phyloP scores from a whole-genome alignment of 73 alveolate genomes.

The Paramecium tetraurelia region DNA sequence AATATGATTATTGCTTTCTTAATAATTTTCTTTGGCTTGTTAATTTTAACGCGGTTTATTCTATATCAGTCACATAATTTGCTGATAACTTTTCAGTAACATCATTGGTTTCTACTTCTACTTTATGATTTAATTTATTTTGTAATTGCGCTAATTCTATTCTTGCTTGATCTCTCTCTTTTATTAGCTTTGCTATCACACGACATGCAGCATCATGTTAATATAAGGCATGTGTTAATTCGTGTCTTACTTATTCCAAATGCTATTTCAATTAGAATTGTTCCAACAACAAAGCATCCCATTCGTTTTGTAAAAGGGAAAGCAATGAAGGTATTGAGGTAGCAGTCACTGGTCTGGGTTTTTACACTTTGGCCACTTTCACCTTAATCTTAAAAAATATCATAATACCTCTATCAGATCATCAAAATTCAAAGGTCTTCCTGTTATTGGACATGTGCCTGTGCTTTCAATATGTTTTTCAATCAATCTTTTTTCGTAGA shows the following conservation, averaged over 20 bases:
- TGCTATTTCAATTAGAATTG: constrained; percentile 68
- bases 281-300: constrained; percentile 81
- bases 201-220: constrained; percentile 91
- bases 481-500: constrained; percentile 75
- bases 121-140: constrained; percentile 34
- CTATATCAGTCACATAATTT: not conserved
- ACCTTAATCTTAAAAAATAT: not conserved
- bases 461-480: constrained; percentile 69
- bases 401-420: constrained; percentile 70
- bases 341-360: constrained; percentile 76
- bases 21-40: constrained; percentile 25
- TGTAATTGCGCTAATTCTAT: constrained; percentile 52
- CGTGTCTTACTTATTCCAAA: constrained; percentile 69
- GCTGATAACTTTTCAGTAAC: constrained; percentile 29
- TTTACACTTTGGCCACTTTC: constrained; percentile 50
- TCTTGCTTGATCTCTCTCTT: constrained; percentile 86
- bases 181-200: constrained; percentile 74
- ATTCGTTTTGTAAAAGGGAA: constrained; percentile 73
- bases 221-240: constrained; percentile 84
- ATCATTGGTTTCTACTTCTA: constrained; percentile 44
- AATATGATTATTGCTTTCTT: constrained; percentile 26
- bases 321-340: constrained; percentile 76
- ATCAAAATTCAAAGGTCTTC: constrained; percentile 63
- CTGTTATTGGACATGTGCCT: constrained; percentile 84
- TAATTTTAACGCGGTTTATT: constrained; percentile 33